A percentile compares a stretch with the other conserved stretches of the same genome.
phyloP scores from a whole-genome alignment of 345 rosid species.

The Xanthoceras sorbifolium region DNA sequence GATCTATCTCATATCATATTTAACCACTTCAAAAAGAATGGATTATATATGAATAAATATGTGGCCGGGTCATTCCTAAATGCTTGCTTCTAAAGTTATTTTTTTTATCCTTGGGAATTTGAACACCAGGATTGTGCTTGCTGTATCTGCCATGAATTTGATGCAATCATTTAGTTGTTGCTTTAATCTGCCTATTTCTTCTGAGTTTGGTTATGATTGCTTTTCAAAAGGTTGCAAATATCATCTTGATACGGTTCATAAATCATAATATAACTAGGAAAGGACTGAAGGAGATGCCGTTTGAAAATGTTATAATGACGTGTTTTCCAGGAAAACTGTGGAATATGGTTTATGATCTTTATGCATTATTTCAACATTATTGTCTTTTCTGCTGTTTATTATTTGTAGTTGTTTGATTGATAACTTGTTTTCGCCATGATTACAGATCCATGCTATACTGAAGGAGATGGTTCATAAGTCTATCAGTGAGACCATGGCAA shows the following conservation, averaged over 20 bases:
- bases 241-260: background rate
- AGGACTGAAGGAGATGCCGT: background rate
- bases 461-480: slow-evolving; percentile 89
- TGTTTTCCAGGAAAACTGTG: background rate
- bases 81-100: background rate
- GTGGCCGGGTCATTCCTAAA: background rate
- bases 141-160: background rate
- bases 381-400: slow-evolving; percentile 6
- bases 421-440: slow-evolving; percentile 11
- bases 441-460: slow-evolving; percentile 77
- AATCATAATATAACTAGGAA: background rate
- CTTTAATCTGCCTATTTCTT: background rate
- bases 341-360: background rate
- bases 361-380: background rate
- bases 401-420: slow-evolving; percentile 8
- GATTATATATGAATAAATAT: background rate
- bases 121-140: background rate
- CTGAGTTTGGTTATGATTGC: background rate
- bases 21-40: background rate
- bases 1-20: background rate
- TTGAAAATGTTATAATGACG: background rate
- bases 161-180: background rate
- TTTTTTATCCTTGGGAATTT: background rate
- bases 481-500: slow-evolving; percentile 61
- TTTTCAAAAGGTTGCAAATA: background rate